Percentiles rank a stretch among this genome's conserved stretches.
Evolutionary conservation across 2,329 filamentous ascomycete genomes (phyloP).

Genomic region (Cadophora sp.): DNA sequence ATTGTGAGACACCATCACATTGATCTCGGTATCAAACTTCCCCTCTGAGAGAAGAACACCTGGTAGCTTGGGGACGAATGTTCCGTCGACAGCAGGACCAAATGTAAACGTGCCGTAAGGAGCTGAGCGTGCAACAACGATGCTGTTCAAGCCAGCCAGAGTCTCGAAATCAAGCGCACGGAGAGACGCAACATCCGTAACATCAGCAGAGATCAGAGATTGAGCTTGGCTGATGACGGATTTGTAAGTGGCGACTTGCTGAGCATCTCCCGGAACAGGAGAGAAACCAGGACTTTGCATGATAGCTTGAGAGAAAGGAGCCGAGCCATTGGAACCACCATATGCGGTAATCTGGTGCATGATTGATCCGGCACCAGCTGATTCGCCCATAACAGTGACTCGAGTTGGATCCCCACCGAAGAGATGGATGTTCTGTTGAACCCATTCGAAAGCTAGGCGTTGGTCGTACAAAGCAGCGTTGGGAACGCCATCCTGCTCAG

Average conservation of each 20-base stretch:
- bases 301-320: slow-evolving; percentile 51
- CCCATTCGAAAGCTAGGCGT: slow-evolving; percentile 63
- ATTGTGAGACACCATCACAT: slow-evolving; percentile 55
- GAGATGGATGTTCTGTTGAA: slow-evolving; percentile 57
- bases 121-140: slow-evolving; percentile 30
- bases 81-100: slow-evolving; percentile 55
- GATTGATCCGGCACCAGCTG: slow-evolving; percentile 58
- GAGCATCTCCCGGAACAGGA: slow-evolving; percentile 14
- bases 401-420: slow-evolving; percentile 60
- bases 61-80: slow-evolving; percentile 54
- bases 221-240: slow-evolving; percentile 30
- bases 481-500: slow-evolving; percentile 42
- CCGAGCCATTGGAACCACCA: slow-evolving; percentile 46
- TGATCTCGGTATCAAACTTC: slow-evolving; percentile 51
- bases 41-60: slow-evolving; percentile 52
- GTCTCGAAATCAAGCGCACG: slow-evolving; percentile 26
- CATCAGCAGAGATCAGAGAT: slow-evolving; percentile 27
- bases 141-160: slow-evolving; percentile 32
- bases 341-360: slow-evolving; percentile 61
- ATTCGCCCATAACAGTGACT: slow-evolving; percentile 58
- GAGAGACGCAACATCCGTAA: slow-evolving; percentile 29
- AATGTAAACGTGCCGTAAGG: slow-evolving; percentile 51
- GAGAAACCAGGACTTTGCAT: slow-evolving; percentile 40
- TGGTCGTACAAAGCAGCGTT: slow-evolving; percentile 62
- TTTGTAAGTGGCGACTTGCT: slow-evolving; percentile 30